Percentiles rank a stretch among this genome's conserved stretches.
Evolutionary conservation across 345 rosid species (phyloP).

Genomic region (Combretum micranthum): DNA sequence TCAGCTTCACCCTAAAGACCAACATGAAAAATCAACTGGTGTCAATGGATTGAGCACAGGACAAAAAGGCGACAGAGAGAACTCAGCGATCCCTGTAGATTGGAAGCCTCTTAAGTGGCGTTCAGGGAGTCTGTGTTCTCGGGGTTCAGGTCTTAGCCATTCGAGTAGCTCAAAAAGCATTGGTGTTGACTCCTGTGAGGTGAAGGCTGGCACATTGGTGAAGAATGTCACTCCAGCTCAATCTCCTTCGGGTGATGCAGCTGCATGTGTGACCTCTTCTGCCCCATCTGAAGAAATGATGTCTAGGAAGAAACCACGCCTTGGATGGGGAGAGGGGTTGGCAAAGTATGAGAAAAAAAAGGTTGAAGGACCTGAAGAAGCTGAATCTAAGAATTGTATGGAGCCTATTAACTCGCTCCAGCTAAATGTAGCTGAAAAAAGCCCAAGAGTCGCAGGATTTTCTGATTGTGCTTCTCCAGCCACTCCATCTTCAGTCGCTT

Average conservation of each 20-base stretch:
- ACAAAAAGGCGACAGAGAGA: slow-evolving; percentile 46
- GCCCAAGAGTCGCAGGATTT: slow-evolving; percentile 46
- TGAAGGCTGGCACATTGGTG: slow-evolving; percentile 37
- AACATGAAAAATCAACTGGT: slow-evolving; percentile 38
- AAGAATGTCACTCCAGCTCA: slow-evolving; percentile 37
- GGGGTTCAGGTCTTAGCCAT: slow-evolving; percentile 78
- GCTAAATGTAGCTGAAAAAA: slow-evolving; percentile 46
- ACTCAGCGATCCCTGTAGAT: slow-evolving; percentile 33
- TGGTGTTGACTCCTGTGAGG: slow-evolving; percentile 57
- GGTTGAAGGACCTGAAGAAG: slow-evolving; percentile 61
- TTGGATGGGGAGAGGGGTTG: slow-evolving; percentile 94
- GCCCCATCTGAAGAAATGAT: slow-evolving; percentile 45
- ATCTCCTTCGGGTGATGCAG: slow-evolving; percentile 66
- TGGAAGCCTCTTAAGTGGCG: slow-evolving; percentile 81
- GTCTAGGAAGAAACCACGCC: slow-evolving; percentile 86
- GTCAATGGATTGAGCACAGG: slow-evolving; percentile 36
- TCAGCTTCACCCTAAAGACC: slow-evolving; percentile 44
- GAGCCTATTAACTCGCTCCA: slow-evolving; percentile 41
- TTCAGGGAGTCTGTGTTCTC: slow-evolving; percentile 72
- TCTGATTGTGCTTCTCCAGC: slow-evolving; percentile 79
- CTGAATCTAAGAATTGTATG: slow-evolving; percentile 32
- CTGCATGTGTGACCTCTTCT: slow-evolving; percentile 40
- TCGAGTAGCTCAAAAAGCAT: slow-evolving; percentile 81
- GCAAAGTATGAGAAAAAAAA: slow-evolving; percentile 91
- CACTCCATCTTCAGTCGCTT: slow-evolving; percentile 90